Evolutionary conservation across 225 moss, liverwort and hornwort genomes (phyloP).

Genomic region (Pseudoscleropodium purum): DNA sequence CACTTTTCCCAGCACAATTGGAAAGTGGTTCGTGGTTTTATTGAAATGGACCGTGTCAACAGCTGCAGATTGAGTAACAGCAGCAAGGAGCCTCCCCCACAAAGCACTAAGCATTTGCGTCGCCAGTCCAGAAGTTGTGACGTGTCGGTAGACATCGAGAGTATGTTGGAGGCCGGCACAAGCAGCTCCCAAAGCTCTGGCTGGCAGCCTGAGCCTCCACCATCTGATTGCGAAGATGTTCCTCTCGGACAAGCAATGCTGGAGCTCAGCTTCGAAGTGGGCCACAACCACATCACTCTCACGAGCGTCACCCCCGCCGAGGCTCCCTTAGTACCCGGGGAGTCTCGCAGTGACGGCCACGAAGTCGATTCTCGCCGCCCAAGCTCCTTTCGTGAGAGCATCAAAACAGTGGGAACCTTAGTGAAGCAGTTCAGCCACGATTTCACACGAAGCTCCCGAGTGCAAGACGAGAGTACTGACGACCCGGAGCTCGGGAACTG

Average conservation of each 20-base stretch:
- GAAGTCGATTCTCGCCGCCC: conserved; percentile 5
- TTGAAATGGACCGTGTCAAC: neutral
- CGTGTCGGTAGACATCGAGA: conserved; percentile 15
- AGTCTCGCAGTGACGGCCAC: neutral
- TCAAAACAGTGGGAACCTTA: conserved; percentile 32
- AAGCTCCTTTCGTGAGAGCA: conserved; percentile 37
- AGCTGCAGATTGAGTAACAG: neutral
- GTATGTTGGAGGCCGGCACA: neutral
- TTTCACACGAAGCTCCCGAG: conserved; percentile 21
- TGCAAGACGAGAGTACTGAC: conserved; percentile 11
- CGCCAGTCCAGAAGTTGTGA: neutral
- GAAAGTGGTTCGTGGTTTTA: neutral
- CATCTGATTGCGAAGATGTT: neutral
- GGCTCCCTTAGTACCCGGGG: neutral
- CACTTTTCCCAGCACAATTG: neutral
- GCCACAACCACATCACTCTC: conserved; percentile 47
- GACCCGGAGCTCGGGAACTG: conserved; percentile 7
- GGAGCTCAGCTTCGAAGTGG: conserved; percentile 77
- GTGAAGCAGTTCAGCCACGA: conserved; percentile 50
- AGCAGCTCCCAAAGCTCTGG: neutral
- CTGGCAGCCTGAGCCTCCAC: neutral
- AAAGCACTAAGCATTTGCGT: neutral
- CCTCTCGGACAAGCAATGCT: conserved; percentile 39
- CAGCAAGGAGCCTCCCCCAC: neutral
- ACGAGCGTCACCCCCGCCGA: conserved; percentile 43